Conservation (phyloP, 768 basidiomycete genomes). For the Harrya chromipes region DNA sequence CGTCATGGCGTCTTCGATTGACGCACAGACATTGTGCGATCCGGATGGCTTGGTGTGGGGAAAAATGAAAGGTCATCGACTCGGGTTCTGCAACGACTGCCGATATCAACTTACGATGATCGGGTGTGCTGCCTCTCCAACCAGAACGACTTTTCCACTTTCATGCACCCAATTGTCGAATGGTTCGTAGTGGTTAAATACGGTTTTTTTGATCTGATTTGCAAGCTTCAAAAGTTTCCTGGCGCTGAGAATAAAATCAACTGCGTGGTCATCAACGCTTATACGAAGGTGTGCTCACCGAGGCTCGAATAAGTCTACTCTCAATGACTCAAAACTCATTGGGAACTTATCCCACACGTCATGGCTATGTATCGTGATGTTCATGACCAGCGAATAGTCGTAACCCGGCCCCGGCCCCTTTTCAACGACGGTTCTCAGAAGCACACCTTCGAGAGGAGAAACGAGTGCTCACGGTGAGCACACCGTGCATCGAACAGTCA, state of each 20-base stretch:
- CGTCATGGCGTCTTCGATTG: constrained; percentile 60
- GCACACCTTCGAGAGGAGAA: too few species aligned
- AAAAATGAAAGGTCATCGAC: background rate
- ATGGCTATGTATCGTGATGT: background rate
- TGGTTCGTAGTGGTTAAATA: constrained; percentile 32
- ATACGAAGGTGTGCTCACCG: constrained; percentile 5
- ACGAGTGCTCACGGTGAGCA: constrained; percentile 16
- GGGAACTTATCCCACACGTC: constrained; percentile 8
- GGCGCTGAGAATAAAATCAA: background rate
- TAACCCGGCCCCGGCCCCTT: constrained; percentile 11
- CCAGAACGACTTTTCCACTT: constrained; percentile 45
- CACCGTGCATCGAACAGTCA: constrained; percentile 16
- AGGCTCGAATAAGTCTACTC: constrained; percentile 18
- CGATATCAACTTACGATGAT: constrained; percentile 36
- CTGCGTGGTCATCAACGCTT: too few species aligned
- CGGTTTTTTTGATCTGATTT: constrained; percentile 22
- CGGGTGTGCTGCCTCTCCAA: constrained; percentile 62
- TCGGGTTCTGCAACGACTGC: background rate
- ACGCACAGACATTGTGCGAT: constrained; percentile 44
- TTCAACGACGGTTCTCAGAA: background rate
- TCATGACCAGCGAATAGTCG: constrained; percentile 18
- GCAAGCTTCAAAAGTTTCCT: constrained; percentile 21
- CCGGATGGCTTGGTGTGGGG: constrained; percentile 41
- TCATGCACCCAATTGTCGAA: constrained; percentile 53
- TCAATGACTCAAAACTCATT: constrained; percentile 12